These are phyloP conservation scores for Cryptococcus amylolentus DNA, from an alignment of 1,284 basidiomycete species.

Conservation along the genomic window DNA sequence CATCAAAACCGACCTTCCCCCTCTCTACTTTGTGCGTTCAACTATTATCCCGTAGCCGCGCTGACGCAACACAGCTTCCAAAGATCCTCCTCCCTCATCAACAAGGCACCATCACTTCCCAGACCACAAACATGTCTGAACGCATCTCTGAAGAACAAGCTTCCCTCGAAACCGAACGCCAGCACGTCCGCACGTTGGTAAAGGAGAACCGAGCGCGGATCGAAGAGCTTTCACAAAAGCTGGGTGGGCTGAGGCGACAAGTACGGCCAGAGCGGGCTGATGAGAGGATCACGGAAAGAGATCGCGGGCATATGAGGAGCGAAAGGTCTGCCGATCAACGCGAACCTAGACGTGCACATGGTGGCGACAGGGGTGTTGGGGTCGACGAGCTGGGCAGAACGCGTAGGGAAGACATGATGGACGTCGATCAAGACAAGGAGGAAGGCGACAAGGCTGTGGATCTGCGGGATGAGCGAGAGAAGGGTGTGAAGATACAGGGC, in stretches of 20 bases:
- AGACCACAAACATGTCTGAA: conserved; percentile 29
- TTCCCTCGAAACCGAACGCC: conserved; percentile 31
- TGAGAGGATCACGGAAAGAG: conserved; percentile 5
- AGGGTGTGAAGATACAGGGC: conserved; percentile 28
- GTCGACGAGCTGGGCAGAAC: conserved; percentile 19
- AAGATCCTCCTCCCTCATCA: conserved; percentile 43
- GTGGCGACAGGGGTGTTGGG: conserved; percentile 4
- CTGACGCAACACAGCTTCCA: conserved; percentile 27
- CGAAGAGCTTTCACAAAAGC: conserved; percentile 24
- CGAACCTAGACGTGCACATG: background rate
- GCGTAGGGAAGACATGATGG: conserved; percentile 21
- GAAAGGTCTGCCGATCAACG: background rate
- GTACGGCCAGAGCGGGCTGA: conserved; percentile 5
- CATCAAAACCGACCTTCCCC: conserved; percentile 22
- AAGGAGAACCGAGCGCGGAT: conserved; percentile 25
- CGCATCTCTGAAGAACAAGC: conserved; percentile 33
- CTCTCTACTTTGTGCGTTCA: conserved; percentile 43
- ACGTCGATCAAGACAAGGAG: conserved; percentile 6
- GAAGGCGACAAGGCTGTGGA: conserved; percentile 6
- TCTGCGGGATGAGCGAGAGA: conserved; percentile 13
- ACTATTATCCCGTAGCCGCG: background rate
- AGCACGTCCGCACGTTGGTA: conserved; percentile 13
- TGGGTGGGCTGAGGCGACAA: conserved; percentile 27
- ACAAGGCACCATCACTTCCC: conserved; percentile 30
- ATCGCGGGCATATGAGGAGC: background rate